A percentile compares a stretch with the other conserved stretches of the same genome.
phyloP scores from a whole-genome alignment of 805 yeast genomes.

The Diddensiella transvaalensis region DNA sequence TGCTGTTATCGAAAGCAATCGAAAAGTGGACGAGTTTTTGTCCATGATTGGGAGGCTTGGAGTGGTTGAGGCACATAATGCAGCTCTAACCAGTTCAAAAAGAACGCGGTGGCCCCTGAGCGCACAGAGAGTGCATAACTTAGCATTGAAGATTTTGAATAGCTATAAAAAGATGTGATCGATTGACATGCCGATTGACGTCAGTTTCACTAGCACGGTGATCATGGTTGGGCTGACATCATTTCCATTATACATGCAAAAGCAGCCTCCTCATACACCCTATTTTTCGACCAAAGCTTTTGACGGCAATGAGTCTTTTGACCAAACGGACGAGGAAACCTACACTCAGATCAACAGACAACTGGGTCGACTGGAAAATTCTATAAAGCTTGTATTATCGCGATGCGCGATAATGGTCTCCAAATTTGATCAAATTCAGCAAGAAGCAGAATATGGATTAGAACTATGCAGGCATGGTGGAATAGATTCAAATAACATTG shows the following conservation, averaged over 20 bases:
- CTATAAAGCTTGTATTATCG: background rate
- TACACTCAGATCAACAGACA: background rate
- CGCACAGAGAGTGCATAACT: background rate
- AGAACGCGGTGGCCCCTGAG: background rate
- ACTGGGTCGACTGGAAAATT: background rate
- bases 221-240: background rate
- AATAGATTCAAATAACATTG: background rate
- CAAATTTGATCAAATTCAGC: background rate
- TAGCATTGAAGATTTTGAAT: background rate
- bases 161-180: background rate
- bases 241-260: background rate
- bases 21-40: background rate
- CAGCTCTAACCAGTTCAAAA: background rate
- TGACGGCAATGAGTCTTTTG: background rate
- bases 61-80: background rate
- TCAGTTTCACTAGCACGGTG: no score
- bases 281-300: background rate
- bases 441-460: background rate
- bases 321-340: background rate
- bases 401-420: background rate
- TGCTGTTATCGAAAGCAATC: background rate
- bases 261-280: background rate
- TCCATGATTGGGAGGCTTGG: background rate
- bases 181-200: no score
- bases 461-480: background rate